phyloP scores from a whole-genome alignment of 495 filamentous ascomycete genomes.

The Achaetomiella virescens region DNA sequence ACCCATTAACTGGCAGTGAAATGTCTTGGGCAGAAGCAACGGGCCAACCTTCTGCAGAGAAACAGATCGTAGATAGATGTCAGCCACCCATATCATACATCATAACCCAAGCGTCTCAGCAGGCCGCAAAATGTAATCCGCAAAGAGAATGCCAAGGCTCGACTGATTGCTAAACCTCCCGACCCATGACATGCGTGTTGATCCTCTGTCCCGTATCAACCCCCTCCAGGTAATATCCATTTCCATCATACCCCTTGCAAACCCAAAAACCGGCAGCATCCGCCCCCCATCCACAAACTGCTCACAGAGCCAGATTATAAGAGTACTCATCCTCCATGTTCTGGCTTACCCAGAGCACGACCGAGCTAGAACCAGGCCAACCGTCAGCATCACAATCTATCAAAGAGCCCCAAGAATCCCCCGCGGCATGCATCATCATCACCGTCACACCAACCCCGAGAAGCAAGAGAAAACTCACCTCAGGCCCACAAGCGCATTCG shows the following conservation, averaged over 20 bases:
- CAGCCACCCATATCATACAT: conserved; percentile 3
- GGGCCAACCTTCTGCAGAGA: no score
- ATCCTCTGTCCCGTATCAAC: not conserved
- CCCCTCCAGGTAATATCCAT: not conserved
- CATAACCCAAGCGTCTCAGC: not conserved
- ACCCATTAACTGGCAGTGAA: no score
- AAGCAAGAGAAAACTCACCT: conserved; percentile 2
- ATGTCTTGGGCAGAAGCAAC: no score
- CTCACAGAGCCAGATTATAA: conserved; percentile 83
- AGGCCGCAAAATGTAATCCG: not conserved
- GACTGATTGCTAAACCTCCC: not conserved
- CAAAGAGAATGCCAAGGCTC: not conserved
- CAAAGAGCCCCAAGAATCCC: no score
- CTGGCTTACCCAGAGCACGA: conserved; percentile 93
- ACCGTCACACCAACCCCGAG: no score
- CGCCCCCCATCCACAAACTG: not conserved
- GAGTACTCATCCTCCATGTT: conserved; percentile 99
- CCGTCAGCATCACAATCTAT: conserved; percentile 8
- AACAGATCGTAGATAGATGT: not conserved
- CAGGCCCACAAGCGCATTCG: conserved; percentile 80
- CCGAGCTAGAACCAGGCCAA: conserved; percentile 51
- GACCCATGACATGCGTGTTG: not conserved
- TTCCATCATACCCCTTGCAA: not conserved
- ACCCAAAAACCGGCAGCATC: not conserved
- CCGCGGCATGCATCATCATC: no score